phyloP scores from a whole-genome alignment of 2,329 filamentous ascomycete genomes.

The Raffaelea albimanens region DNA sequence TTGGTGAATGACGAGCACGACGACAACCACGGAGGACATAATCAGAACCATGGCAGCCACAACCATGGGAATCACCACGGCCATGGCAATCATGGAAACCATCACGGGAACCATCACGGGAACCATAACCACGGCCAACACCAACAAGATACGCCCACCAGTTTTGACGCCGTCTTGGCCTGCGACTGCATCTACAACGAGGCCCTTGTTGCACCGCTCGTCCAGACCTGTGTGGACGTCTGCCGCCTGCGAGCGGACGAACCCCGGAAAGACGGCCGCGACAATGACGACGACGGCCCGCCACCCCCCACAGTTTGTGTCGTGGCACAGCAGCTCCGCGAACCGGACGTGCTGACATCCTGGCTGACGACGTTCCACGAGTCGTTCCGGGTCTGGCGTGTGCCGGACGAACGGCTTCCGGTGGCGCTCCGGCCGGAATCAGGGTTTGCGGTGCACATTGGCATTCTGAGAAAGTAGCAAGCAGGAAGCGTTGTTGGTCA shows the following conservation, averaged over 20 bases:
- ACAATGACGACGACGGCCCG: conserved; percentile 5
- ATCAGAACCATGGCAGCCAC: background rate
- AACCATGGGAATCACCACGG: background rate
- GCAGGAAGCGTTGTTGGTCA: too few relatives aligned
- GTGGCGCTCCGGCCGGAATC: conserved; percentile 49
- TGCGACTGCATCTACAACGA: conserved; percentile 98
- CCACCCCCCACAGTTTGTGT: conserved; percentile 57
- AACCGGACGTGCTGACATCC: conserved; percentile 72
- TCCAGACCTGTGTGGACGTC: conserved; percentile 69
- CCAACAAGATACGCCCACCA: too few relatives aligned
- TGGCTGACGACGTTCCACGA: conserved; percentile 64
- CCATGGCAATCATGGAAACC: background rate
- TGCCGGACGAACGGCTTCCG: conserved; percentile 55
- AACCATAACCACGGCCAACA: too few relatives aligned
- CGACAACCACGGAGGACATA: background rate
- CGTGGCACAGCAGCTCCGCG: conserved; percentile 80
- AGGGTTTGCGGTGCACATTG: conserved; percentile 78
- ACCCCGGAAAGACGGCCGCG: background rate
- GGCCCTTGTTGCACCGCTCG: conserved; percentile 68
- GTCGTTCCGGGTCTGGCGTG: conserved; percentile 65
- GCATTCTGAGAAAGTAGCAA: conserved; percentile 40
- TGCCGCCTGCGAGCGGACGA: conserved; percentile 46
- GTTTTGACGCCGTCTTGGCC: conserved; percentile 67
- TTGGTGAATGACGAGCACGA: background rate
- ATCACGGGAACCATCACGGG: too few relatives aligned